Percentiles rank a stretch among this genome's conserved stretches.
Conservation (phyloP, 225 moss, liverwort and hornwort genomes). For the Bryoerythrophyllum caledonicum region DNA sequence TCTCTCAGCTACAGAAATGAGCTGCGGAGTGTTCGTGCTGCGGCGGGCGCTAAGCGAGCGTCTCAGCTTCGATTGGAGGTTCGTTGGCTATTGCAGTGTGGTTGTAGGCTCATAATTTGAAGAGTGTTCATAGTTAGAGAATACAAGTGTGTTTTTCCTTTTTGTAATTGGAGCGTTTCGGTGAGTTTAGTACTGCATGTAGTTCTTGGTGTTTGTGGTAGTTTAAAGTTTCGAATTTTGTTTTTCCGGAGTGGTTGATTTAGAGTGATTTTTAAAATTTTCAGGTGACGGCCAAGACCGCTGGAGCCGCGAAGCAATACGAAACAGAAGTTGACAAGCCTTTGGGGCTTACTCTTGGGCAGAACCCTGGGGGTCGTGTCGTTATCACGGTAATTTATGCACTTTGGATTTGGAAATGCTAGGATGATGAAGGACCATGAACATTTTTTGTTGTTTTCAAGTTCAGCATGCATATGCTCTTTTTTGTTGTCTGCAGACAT, state of each 20-base stretch:
- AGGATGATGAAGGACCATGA: too few species aligned
- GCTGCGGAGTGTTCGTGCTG: constrained; percentile 24
- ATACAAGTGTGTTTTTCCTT: too few species aligned
- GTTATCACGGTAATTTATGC: constrained; percentile 52
- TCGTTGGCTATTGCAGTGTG: background rate
- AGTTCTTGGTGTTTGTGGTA: background rate
- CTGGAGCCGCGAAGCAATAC: constrained; percentile 83
- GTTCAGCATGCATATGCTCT: background rate
- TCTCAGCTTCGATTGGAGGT: constrained; percentile 40
- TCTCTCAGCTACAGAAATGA: constrained; percentile 38
- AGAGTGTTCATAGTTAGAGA: background rate
- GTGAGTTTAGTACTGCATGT: too few species aligned
- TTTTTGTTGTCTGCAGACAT: background rate
- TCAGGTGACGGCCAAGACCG: constrained; percentile 78
- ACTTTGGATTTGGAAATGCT: background rate
- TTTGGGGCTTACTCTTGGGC: constrained; percentile 80
- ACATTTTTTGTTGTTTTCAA: background rate
- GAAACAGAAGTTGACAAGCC: constrained; percentile 99
- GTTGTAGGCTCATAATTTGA: background rate
- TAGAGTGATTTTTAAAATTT: background rate
- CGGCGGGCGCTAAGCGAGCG: constrained; percentile 18
- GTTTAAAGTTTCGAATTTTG: background rate
- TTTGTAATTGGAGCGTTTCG: background rate
- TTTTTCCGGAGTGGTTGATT: background rate
- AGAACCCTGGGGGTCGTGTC: constrained; percentile 78